These are phyloP conservation scores for Deakozyma indianensis DNA, from an alignment of 805 yeast species.

Conservation along the genomic window DNA sequence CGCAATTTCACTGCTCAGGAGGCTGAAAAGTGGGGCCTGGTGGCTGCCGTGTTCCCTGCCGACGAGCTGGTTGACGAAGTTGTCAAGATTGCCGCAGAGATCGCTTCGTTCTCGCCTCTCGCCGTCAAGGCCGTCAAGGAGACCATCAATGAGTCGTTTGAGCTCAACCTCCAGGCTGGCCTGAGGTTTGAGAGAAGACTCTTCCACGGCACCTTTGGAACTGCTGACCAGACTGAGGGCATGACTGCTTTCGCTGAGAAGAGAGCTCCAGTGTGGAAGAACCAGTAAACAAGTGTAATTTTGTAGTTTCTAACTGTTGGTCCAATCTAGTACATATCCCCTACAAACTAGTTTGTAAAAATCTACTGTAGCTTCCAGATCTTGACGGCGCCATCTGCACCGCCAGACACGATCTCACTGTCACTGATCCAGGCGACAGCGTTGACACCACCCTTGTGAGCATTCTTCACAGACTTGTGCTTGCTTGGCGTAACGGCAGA, in stretches of 20 bases:
- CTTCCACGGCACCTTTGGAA: slow-evolving; percentile 33
- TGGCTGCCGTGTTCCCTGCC: slow-evolving; percentile 26
- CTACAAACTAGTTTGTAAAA: background rate
- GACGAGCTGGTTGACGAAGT: slow-evolving; percentile 29
- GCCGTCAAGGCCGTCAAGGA: slow-evolving; percentile 35
- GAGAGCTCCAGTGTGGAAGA: slow-evolving; percentile 24
- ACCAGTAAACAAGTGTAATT: slow-evolving; percentile 12
- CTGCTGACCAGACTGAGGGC: slow-evolving; percentile 33
- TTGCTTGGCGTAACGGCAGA: slow-evolving; percentile 67
- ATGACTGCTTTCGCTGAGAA: slow-evolving; percentile 37
- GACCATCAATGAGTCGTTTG: slow-evolving; percentile 27
- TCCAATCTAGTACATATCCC: background rate
- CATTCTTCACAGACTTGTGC: slow-evolving; percentile 56
- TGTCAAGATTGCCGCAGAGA: slow-evolving; percentile 28
- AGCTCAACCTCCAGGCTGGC: slow-evolving; percentile 26
- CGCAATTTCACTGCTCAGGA: slow-evolving; percentile 28
- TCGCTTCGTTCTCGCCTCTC: slow-evolving; percentile 28
- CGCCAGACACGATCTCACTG: slow-evolving; percentile 47
- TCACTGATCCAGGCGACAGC: slow-evolving; percentile 52
- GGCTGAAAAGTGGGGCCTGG: slow-evolving; percentile 36
- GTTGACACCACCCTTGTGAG: slow-evolving; percentile 81
- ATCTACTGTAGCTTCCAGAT: slow-evolving; percentile 36
- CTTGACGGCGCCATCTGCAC: slow-evolving; percentile 71
- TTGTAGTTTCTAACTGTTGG: background rate
- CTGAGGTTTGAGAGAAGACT: slow-evolving; percentile 28